phyloP scores from a whole-genome alignment of 2,329 filamentous ascomycete genomes.

The Albifimbria verrucaria region DNA sequence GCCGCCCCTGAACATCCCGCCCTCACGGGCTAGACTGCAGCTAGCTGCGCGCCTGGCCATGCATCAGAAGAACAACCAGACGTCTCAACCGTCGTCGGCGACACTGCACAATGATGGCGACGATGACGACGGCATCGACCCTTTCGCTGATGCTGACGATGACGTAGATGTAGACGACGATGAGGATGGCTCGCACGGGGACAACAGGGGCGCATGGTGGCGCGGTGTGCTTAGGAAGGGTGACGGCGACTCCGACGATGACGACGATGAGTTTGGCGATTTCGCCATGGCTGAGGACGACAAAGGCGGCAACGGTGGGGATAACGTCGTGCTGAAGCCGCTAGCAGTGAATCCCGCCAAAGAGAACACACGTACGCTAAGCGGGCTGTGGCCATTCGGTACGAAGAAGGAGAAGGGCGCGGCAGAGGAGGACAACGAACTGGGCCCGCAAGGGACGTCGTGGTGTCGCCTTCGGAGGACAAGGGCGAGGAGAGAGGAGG shows the following conservation, averaged over 20 bases:
- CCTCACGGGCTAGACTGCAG: constrained; percentile 81
- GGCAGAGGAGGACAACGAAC: constrained; percentile 25
- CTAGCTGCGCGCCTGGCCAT: constrained; percentile 83
- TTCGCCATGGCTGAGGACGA: constrained; percentile 62
- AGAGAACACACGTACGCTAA: constrained; percentile 39
- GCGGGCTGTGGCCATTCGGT: constrained; percentile 59
- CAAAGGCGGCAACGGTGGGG: constrained; percentile 21
- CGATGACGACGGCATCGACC: constrained; percentile 35
- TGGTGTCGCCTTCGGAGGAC: constrained; percentile 4
- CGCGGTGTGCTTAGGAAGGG: constrained; percentile 37
- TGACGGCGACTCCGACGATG: constrained; percentile 48
- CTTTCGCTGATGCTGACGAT: constrained; percentile 51
- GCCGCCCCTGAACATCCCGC: constrained; percentile 78
- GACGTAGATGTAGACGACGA: constrained; percentile 49
- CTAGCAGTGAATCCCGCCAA: constrained; percentile 50
- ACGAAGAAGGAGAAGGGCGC: constrained; percentile 27
- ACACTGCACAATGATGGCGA: constrained; percentile 29
- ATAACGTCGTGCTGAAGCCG: constrained; percentile 51
- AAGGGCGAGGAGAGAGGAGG: constrained; percentile 1
- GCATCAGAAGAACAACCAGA: constrained; percentile 62
- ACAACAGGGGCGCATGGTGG: constrained; percentile 46
- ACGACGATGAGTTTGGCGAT: constrained; percentile 65
- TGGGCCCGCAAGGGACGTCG: constrained; percentile 21
- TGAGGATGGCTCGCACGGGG: constrained; percentile 29
- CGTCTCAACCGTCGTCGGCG: constrained; percentile 43